These are phyloP conservation scores for Claviceps pusilla DNA, from an alignment of 2,329 filamentous ascomycete species.

Conservation along the genomic window DNA sequence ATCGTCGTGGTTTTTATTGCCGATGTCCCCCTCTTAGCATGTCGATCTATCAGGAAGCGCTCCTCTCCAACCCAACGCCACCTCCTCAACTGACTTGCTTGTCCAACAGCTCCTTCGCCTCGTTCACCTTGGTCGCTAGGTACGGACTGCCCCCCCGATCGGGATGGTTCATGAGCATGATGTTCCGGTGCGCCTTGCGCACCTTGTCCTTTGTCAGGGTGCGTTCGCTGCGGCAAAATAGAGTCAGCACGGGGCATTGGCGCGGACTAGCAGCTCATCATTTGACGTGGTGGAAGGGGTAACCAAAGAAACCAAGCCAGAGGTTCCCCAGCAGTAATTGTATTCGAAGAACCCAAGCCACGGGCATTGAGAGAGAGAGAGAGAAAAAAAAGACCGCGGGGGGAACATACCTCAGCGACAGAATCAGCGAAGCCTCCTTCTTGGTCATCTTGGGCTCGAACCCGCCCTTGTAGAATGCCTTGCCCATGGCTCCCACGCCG, in stretches of 20 bases:
- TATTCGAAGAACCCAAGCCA: too few relatives aligned
- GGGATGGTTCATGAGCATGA: constrained; percentile 96
- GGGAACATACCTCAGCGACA: constrained; percentile 63
- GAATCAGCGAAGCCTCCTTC: constrained; percentile 77
- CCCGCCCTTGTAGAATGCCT: constrained; percentile 95
- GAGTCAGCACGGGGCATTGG: not conserved
- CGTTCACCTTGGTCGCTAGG: constrained; percentile 93
- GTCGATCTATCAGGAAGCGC: not conserved
- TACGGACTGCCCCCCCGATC: constrained; percentile 95
- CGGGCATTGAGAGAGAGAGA: too few relatives aligned
- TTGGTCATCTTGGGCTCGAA: constrained; percentile 92
- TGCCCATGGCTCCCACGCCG: constrained; percentile 64
- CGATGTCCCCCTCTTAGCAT: not conserved
- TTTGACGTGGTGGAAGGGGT: not conserved
- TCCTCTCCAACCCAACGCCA: not conserved
- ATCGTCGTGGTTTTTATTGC: not conserved
- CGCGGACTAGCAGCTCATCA: too few relatives aligned
- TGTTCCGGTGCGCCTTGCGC: constrained; percentile 82
- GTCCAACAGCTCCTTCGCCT: constrained; percentile 91
- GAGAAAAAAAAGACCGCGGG: too few relatives aligned
- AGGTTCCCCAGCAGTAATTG: too few relatives aligned
- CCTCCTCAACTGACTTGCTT: constrained; percentile 31
- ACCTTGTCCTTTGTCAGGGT: constrained; percentile 82
- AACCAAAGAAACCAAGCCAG: too few relatives aligned
- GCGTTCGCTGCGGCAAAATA: constrained; percentile 49